Evolutionary conservation across 1,139 yeast species (phyloP).

Genomic region (Taphrina pruni): DNA sequence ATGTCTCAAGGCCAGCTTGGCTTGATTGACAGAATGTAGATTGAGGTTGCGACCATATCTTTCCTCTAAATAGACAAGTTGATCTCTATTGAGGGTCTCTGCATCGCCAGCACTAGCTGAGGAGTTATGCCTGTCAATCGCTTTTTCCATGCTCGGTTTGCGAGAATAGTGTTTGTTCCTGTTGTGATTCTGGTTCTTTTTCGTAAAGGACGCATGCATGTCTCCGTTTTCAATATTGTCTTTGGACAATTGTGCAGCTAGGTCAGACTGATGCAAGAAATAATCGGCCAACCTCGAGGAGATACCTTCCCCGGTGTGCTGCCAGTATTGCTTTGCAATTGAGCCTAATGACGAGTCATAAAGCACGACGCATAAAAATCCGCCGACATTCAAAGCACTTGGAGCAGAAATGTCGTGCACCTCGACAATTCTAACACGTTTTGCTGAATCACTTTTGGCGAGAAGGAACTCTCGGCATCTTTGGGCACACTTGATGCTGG

Average conservation of each 20-base stretch:
- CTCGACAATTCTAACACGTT: slow-evolving; percentile 63
- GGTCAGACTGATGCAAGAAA: slow-evolving; percentile 57
- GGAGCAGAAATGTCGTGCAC: slow-evolving; percentile 79
- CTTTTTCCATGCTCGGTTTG: slow-evolving; percentile 23
- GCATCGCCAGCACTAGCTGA: slow-evolving; percentile 46
- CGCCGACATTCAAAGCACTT: slow-evolving; percentile 61
- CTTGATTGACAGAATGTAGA: slow-evolving; percentile 72
- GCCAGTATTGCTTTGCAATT: slow-evolving; percentile 89
- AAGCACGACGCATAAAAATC: slow-evolving; percentile 77
- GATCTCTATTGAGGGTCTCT: slow-evolving; percentile 57
- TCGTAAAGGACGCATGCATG: slow-evolving; percentile 26
- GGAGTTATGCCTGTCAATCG: slow-evolving; percentile 43
- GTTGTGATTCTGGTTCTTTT: slow-evolving; percentile 21
- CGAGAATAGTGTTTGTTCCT: slow-evolving; percentile 40
- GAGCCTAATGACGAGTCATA: slow-evolving; percentile 64
- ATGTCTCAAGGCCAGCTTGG: slow-evolving; percentile 72
- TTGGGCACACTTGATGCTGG: slow-evolving; percentile 77
- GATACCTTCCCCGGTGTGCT: slow-evolving; percentile 93
- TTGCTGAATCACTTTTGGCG: slow-evolving; percentile 43
- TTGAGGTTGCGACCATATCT: slow-evolving; percentile 89
- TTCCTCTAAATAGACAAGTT: slow-evolving; percentile 77
- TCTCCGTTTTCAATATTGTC: slow-evolving; percentile 49
- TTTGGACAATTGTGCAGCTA: slow-evolving; percentile 59
- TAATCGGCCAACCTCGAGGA: slow-evolving; percentile 90
- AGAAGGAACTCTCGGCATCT: slow-evolving; percentile 74